Conservation (phyloP, 192 early-diverging fungal genomes). For the Oehlia diaphana region DNA sequence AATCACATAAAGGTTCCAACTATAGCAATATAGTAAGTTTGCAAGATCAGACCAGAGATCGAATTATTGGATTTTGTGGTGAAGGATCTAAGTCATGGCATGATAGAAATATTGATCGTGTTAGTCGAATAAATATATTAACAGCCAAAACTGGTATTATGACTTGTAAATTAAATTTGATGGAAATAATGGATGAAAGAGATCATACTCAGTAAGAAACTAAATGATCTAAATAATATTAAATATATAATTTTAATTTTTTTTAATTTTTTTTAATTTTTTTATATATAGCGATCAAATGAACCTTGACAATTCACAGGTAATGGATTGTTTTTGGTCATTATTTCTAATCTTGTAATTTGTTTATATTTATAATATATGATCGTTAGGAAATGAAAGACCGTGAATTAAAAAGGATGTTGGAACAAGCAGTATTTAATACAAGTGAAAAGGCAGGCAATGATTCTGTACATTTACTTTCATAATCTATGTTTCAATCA, state of each 20-base stretch:
- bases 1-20: not conserved
- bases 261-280: too few relatives aligned
- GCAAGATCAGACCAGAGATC: constrained; percentile 10
- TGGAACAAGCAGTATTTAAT: constrained; percentile 26
- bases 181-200: not conserved
- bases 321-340: not conserved
- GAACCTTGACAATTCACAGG: constrained; percentile 7
- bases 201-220: constrained; percentile 3
- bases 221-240: not conserved
- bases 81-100: constrained; percentile 13
- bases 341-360: not conserved
- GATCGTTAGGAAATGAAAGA: not conserved
- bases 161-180: constrained; percentile 12
- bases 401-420: constrained; percentile 17
- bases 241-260: too few relatives aligned
- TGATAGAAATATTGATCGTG: not conserved
- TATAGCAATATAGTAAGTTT: constrained; percentile 20
- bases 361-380: not conserved
- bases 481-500: not conserved
- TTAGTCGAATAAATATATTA: constrained; percentile 14
- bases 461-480: not conserved
- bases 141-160: constrained; percentile 29
- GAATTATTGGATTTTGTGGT: constrained; percentile 23
- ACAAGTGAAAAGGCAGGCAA: not conserved
- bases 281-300: constrained; percentile 10